These are phyloP conservation scores for Tremella mesenterica DNA, from an alignment of 768 basidiomycete genomes.

Conservation along the genomic window DNA sequence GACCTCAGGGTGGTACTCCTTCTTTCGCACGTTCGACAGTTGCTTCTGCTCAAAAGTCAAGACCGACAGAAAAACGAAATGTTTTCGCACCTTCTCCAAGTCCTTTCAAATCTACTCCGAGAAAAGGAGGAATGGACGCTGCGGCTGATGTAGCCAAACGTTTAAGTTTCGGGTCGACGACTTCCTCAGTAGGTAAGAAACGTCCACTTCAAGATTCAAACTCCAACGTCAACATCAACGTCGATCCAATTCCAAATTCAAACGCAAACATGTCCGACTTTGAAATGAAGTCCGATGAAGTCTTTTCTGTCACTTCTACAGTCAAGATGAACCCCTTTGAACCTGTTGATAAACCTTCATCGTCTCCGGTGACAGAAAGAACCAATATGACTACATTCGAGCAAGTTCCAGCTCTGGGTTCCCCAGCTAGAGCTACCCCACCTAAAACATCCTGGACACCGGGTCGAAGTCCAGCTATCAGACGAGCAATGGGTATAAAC, in stretches of 20 bases:
- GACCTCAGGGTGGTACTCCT: slow-evolving; percentile 23
- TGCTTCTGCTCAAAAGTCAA: slow-evolving; percentile 28
- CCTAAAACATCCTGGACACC: slow-evolving; percentile 5
- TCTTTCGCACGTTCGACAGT: slow-evolving; percentile 37
- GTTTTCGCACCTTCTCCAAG: slow-evolving; percentile 41
- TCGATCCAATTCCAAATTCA: slow-evolving; percentile 2
- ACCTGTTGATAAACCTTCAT: not conserved
- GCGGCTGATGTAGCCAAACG: slow-evolving; percentile 43
- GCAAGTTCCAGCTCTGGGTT: too few species aligned
- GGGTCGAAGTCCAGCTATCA: slow-evolving; percentile 12
- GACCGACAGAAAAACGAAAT: slow-evolving; percentile 26
- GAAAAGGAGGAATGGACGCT: slow-evolving; percentile 27
- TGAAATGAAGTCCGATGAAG: slow-evolving; percentile 2
- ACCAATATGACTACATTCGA: not conserved
- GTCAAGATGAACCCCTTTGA: not conserved
- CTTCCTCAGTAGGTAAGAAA: slow-evolving; percentile 15
- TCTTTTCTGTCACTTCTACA: slow-evolving; percentile 8
- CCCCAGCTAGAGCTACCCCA: not conserved
- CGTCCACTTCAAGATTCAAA: too few species aligned
- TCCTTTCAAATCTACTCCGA: slow-evolving; percentile 26
- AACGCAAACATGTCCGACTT: not conserved
- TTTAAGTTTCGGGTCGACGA: slow-evolving; percentile 31
- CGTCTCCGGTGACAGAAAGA: too few species aligned
- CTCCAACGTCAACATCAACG: slow-evolving; percentile 3
- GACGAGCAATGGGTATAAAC: slow-evolving; percentile 6